These are phyloP conservation scores for Globisporangium solare DNA, from an alignment of 352 stramenopile species.

Conservation along the genomic window DNA sequence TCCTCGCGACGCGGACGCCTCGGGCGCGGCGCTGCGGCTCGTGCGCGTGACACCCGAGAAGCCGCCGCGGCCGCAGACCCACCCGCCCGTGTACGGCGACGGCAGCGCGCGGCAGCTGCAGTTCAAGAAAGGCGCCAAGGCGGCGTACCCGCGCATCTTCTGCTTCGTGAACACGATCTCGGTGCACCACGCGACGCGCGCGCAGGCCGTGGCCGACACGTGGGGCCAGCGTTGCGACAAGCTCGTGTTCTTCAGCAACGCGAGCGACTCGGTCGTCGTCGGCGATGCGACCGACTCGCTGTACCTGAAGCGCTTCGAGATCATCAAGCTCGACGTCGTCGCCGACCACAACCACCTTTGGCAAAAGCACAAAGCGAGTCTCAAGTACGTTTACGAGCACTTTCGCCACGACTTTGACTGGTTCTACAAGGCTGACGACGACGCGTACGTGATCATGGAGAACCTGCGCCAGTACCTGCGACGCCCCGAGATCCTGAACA, in stretches of 20 bases:
- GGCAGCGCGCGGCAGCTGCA: slow-evolving; percentile 5
- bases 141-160: slow-evolving; percentile 49
- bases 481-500: slow-evolving; percentile 60
- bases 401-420: slow-evolving; percentile 80
- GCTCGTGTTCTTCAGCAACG: slow-evolving; percentile 83
- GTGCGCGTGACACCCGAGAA: slow-evolving; percentile 35
- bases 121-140: neutral
- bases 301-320: slow-evolving; percentile 25
- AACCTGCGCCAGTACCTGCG: slow-evolving; percentile 64
- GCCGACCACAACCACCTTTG: slow-evolving; percentile 80
- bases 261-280: slow-evolving; percentile 41
- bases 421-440: slow-evolving; percentile 86
- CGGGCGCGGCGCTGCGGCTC: slow-evolving; percentile 33
- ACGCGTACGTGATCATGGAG: slow-evolving; percentile 79
- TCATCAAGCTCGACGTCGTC: slow-evolving; percentile 64
- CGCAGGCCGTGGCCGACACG: slow-evolving; percentile 67
- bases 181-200: slow-evolving; percentile 50
- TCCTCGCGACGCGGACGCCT: slow-evolving; percentile 37
- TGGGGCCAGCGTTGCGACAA: slow-evolving; percentile 79
- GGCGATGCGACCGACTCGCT: slow-evolving; percentile 17
- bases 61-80: neutral
- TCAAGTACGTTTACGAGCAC: slow-evolving; percentile 63
- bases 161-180: slow-evolving; percentile 85
- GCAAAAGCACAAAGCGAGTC: slow-evolving; percentile 77
- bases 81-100: neutral